Evolutionary conservation across 805 yeast species (phyloP).

Genomic region (Wickerhamomyces xylosicus): DNA sequence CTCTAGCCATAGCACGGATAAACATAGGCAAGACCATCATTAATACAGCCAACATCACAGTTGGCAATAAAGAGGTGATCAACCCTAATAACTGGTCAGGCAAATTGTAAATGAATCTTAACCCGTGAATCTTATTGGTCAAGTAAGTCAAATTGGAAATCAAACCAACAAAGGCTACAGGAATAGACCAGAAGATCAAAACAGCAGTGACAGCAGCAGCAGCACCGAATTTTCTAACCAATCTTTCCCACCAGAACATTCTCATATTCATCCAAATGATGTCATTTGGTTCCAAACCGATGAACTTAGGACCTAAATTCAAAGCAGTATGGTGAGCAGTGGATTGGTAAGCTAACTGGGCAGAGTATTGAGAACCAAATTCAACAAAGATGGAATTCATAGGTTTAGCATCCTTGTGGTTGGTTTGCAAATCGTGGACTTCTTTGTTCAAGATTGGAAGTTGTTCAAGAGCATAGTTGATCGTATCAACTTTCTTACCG

Average conservation of each 20-base stretch:
- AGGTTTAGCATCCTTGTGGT: slow-evolving; percentile 38
- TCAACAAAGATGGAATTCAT: slow-evolving; percentile 76
- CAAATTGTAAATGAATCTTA: slow-evolving; percentile 44
- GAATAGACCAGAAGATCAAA: slow-evolving; percentile 62
- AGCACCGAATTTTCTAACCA: slow-evolving; percentile 43
- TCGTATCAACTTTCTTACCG: slow-evolving; percentile 57
- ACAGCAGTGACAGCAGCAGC: slow-evolving; percentile 42
- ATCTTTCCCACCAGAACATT: slow-evolving; percentile 71
- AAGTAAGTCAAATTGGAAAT: slow-evolving; percentile 58
- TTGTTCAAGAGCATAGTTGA: slow-evolving; percentile 43
- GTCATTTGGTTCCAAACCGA: slow-evolving; percentile 56
- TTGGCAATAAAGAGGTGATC: slow-evolving; percentile 61
- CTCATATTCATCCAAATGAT: slow-evolving; percentile 66
- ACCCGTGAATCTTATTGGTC: slow-evolving; percentile 44
- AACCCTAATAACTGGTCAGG: slow-evolving; percentile 49
- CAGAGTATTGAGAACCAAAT: slow-evolving; percentile 65
- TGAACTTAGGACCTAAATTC: slow-evolving; percentile 46
- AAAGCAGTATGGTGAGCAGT: slow-evolving; percentile 57
- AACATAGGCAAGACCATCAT: slow-evolving; percentile 60
- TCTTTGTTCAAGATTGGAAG: slow-evolving; percentile 49
- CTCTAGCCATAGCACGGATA: slow-evolving; percentile 51
- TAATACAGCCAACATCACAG: slow-evolving; percentile 50
- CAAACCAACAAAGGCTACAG: slow-evolving; percentile 71
- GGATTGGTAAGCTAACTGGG: slow-evolving; percentile 63
- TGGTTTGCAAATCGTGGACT: slow-evolving; percentile 42